Conservation (phyloP, 129 eudicot genomes). For the Flaveria trinervia region DNA sequence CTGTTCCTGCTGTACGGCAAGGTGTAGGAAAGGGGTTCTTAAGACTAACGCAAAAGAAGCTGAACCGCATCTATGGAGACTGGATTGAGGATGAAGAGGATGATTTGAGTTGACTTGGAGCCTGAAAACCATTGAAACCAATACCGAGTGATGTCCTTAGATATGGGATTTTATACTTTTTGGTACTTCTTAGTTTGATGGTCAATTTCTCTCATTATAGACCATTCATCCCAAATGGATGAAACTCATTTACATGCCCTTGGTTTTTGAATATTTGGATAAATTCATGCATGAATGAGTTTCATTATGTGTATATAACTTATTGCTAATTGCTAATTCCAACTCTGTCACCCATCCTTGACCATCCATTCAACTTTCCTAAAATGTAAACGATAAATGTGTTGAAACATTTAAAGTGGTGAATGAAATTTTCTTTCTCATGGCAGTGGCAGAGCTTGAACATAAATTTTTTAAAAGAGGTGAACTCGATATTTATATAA, state of each 20-base stretch:
- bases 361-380: neutral
- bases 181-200: neutral
- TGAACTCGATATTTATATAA: too few relatives aligned
- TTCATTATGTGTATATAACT: neutral
- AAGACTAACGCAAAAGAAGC: slow-evolving; percentile 51
- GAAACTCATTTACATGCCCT: slow-evolving; percentile 3
- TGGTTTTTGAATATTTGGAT: neutral
- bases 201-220: neutral
- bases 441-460: too few relatives aligned
- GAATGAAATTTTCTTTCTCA: too few relatives aligned
- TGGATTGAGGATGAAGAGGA: slow-evolving; percentile 69
- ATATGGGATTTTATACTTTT: neutral
- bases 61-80: slow-evolving; percentile 70
- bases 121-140: slow-evolving; percentile 12
- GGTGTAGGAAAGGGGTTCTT: slow-evolving; percentile 35
- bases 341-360: neutral
- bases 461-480: too few relatives aligned
- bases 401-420: too few relatives aligned
- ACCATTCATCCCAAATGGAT: slow-evolving; percentile 6
- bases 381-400: too few relatives aligned
- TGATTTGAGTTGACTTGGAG: slow-evolving; percentile 10
- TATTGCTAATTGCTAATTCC: neutral
- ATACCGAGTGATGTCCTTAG: neutral
- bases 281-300: neutral
- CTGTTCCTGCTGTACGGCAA: slow-evolving; percentile 29